Evolutionary conservation across 139 green algal species (phyloP), one percentile per base, ranked within the genome.

Genomic region (Auxenochlorella protothecoides): DNA sequence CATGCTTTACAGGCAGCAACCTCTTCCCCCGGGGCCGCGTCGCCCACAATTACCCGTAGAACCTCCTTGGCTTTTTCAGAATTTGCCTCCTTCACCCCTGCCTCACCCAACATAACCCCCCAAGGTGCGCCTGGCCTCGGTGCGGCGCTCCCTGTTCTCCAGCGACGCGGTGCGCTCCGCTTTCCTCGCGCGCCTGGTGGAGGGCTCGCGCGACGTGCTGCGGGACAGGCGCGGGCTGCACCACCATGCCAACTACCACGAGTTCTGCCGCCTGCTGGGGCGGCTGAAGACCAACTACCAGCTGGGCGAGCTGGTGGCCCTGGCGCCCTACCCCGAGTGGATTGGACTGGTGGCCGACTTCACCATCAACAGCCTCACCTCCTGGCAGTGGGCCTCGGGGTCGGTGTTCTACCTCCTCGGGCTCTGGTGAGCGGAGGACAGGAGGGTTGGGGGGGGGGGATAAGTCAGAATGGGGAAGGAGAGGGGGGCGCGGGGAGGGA

Each of bases 201-300:
- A 68, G 6, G 89, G 89, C 27, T 90, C 89, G 53, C 74, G 70
- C 3, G 80, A 91, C 52, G 86, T 95, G 56, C 78, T 96, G 71
- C 69, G 75, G 13, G 81, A 70, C 8, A 80, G 93, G 72, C 59
- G 78, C 53, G 92, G 92, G 4, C 85, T 99, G 59, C 68, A 74
- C 2, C 82, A 97, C 73, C 92, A 97, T 74, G 81, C 83, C 63
- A 98, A 97, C 81, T 99, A 97, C 81, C 92, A 99, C 76, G 91
- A 97, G 78, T 93, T 97, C 76, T 98, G 94, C 83, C 81, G 92
- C 53, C 77, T 98, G 75, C 85, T 99, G 63, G 93, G 93, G 5
- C 80, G 94, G 5, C 79, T 99, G 2, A 98, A 98, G 72, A 96
- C 93, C 69, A 99, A 99, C 81, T 99, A 97, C 83, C 94, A 99